Conservation (phyloP, 2,329 filamentous ascomycete genomes). For the Immersiporthe knoxdaviesiana region DNA sequence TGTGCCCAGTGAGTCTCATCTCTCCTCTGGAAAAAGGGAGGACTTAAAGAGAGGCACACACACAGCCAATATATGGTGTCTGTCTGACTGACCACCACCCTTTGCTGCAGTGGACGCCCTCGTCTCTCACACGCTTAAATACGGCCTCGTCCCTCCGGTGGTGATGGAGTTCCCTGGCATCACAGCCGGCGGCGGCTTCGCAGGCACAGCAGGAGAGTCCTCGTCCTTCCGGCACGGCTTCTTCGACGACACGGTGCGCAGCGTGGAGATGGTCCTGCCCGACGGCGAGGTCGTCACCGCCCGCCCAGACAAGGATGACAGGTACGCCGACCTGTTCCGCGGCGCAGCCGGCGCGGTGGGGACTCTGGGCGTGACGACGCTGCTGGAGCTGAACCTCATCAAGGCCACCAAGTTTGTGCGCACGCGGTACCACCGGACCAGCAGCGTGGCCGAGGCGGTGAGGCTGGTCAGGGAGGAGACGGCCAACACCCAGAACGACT, state of each 20-base stretch:
- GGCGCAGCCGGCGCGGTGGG: conserved; percentile 71
- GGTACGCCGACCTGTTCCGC: conserved; percentile 53
- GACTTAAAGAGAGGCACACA: no score
- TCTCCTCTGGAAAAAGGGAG: no score
- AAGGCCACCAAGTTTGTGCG: conserved; percentile 64
- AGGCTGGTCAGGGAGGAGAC: conserved; percentile 54
- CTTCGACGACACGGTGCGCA: conserved; percentile 67
- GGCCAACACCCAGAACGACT: conserved; percentile 57
- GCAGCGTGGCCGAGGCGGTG: conserved; percentile 52
- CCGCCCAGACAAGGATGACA: conserved; percentile 31
- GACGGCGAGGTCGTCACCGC: conserved; percentile 65
- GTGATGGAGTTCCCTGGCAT: conserved; percentile 80
- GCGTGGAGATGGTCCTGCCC: conserved; percentile 71
- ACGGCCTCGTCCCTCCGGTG: conserved; percentile 70
- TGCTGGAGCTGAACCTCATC: conserved; percentile 66
- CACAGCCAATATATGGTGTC: not conserved
- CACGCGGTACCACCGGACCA: conserved; percentile 61
- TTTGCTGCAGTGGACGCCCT: conserved; percentile 64
- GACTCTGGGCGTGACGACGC: conserved; percentile 68
- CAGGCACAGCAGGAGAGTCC: conserved; percentile 73
- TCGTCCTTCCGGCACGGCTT: conserved; percentile 72
- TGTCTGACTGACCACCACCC: conserved; percentile 39
- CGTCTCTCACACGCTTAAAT: conserved; percentile 65
- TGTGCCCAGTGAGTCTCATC: conserved; percentile 44
- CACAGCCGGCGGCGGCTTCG: conserved; percentile 72